Conservation (phyloP, 163 green algal species). For the Trebouxiophyceae sp. region DNA sequence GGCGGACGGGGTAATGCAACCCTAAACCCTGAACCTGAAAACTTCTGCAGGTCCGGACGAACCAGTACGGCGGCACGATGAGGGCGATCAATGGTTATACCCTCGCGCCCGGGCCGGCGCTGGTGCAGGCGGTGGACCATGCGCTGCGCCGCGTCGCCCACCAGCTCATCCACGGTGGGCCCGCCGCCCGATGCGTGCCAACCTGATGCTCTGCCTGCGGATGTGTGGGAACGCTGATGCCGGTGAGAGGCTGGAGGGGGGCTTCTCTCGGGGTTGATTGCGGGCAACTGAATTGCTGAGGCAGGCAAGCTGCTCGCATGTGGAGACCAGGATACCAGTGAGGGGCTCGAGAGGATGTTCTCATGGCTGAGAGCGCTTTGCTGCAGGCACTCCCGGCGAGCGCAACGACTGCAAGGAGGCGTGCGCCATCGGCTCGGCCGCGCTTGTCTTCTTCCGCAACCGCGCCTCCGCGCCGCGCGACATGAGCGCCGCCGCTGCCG, state of each 20-base stretch:
- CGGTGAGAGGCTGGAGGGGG: too few species aligned
- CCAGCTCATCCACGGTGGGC: constrained; percentile 14
- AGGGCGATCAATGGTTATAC: constrained; percentile 11
- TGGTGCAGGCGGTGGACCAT: constrained; percentile 16
- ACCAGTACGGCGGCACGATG: constrained; percentile 7
- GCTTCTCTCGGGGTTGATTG: too few species aligned
- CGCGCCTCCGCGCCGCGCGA: constrained; percentile 33
- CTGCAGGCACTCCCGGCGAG: constrained; percentile 18
- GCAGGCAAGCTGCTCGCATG: too few species aligned
- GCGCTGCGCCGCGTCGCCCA: constrained; percentile 14
- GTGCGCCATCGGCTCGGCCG: constrained; percentile 24
- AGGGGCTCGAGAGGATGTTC: background rate
- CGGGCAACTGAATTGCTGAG: too few species aligned
- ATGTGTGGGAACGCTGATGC: too few species aligned
- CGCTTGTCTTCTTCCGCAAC: constrained; percentile 38
- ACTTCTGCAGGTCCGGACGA: constrained; percentile 2
- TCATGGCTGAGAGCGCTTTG: background rate
- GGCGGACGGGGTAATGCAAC: too few species aligned
- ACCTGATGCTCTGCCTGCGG: too few species aligned
- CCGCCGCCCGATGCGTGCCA: too few species aligned
- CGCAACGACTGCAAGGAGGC: constrained; percentile 16
- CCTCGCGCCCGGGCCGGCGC: background rate
- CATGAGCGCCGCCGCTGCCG: constrained; percentile 27
- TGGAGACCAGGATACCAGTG: too few species aligned
- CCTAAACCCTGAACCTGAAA: too few species aligned